Conservation (phyloP, 169 alveolate genomes). For the Eimeria falciformis region DNA sequence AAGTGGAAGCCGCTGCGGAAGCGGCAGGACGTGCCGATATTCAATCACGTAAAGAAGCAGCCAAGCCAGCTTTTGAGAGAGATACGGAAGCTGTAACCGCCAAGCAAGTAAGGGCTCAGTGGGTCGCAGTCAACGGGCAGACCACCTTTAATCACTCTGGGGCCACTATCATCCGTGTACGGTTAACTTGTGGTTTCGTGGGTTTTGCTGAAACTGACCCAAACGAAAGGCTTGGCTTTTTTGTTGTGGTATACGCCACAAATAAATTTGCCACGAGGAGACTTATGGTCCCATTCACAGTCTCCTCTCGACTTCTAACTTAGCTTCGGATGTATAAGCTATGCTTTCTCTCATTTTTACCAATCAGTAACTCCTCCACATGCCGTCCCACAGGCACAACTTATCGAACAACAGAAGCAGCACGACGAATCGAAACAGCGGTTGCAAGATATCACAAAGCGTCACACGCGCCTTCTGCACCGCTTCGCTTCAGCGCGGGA, state of each 20-base stretch:
- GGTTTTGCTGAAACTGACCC: no score
- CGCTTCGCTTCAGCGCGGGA: slow-evolving; percentile 55
- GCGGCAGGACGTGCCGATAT: slow-evolving; percentile 48
- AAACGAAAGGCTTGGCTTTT: no score
- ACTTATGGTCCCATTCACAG: no score
- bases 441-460: slow-evolving; percentile 37
- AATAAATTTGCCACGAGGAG: no score
- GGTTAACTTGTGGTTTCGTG: no score
- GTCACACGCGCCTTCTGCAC: slow-evolving; percentile 48
- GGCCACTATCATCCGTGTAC: no score
- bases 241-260: no score
- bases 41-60: slow-evolving; percentile 28
- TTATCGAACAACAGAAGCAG: slow-evolving; percentile 26
- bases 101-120: slow-evolving; percentile 7
- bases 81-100: slow-evolving; percentile 38
- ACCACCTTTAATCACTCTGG: no score
- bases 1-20: slow-evolving; percentile 64
- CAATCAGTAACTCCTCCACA: no score
- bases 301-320: no score
- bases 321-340: background rate
- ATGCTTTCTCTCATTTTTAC: no score
- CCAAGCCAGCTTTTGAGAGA: slow-evolving; percentile 54
- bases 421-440: slow-evolving; percentile 16
- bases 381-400: background rate
- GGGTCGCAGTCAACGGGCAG: no score